Percentiles rank a stretch among this genome's conserved stretches.
These are phyloP conservation scores for Candida labiduridarum DNA, from an alignment of 1,139 yeast genomes.

Conservation along the genomic window DNA sequence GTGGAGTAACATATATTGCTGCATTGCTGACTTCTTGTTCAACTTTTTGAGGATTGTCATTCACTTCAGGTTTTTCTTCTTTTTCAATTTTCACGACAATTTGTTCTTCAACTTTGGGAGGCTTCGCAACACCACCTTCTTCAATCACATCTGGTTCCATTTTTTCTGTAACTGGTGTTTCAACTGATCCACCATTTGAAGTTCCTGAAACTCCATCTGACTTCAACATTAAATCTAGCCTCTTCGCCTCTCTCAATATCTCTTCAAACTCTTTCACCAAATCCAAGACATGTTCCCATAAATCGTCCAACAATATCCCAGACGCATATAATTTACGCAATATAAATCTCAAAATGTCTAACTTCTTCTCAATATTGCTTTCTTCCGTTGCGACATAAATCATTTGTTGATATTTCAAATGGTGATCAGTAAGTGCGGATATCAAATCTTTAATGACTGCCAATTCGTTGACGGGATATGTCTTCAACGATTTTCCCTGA, in stretches of 20 bases:
- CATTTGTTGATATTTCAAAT: slow-evolving; percentile 13
- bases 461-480: slow-evolving; percentile 45
- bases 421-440: slow-evolving; percentile 15
- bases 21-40: too few species aligned
- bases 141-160: background rate
- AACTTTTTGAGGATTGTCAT: too few species aligned
- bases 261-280: slow-evolving; percentile 19
- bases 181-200: background rate
- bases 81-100: background rate
- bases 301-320: slow-evolving; percentile 29
- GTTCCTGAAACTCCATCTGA: background rate
- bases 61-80: background rate
- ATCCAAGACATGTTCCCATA: slow-evolving; percentile 22
- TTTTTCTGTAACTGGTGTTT: background rate
- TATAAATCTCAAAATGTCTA: slow-evolving; percentile 30
- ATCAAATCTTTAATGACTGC: slow-evolving; percentile 24
- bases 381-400: slow-evolving; percentile 19
- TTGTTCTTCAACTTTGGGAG: background rate
- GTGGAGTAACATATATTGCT: too few species aligned
- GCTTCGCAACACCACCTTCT: background rate
- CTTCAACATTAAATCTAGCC: background rate
- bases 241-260: slow-evolving; percentile 3
- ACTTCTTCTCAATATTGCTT: slow-evolving; percentile 17
- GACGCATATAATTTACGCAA: slow-evolving; percentile 40
- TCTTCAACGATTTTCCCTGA: slow-evolving; percentile 35